Conservation (phyloP, 129 eudicot genomes). For the Smallanthus sonchifolius region DNA sequence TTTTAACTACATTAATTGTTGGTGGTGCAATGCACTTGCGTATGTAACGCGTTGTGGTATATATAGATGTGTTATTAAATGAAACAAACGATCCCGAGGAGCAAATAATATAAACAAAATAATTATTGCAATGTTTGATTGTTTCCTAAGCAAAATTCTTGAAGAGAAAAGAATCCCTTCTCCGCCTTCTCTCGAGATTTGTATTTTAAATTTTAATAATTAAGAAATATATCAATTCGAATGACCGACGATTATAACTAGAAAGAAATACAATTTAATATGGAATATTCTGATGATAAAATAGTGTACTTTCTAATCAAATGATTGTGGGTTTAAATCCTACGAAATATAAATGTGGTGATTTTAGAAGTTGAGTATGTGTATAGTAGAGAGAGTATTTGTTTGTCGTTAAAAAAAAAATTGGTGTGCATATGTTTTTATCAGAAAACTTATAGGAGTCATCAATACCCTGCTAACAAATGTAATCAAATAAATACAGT, state of each 20-base stretch:
- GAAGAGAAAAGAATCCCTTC: constrained; percentile 9
- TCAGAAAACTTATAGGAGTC: too few relatives aligned
- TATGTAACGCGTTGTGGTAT: constrained; percentile 21
- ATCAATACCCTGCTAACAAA: too few relatives aligned
- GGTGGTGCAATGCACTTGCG: constrained; percentile 21
- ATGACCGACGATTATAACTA: background rate
- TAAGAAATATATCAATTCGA: background rate
- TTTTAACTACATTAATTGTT: background rate
- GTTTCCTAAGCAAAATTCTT: constrained; percentile 30
- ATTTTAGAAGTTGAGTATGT: too few relatives aligned
- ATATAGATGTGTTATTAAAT: constrained; percentile 27
- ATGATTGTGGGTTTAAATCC: too few relatives aligned
- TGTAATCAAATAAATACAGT: too few relatives aligned
- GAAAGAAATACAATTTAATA: background rate
- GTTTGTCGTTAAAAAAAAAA: too few relatives aligned
- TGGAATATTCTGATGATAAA: too few relatives aligned
- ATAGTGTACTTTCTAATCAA: too few relatives aligned
- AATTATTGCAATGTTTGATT: constrained; percentile 34
- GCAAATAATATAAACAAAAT: constrained; percentile 24
- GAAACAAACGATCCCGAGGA: constrained; percentile 38
- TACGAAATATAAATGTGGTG: too few relatives aligned
- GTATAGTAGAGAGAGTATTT: too few relatives aligned
- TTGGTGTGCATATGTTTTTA: too few relatives aligned
- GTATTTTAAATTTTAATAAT: constrained; percentile 2
- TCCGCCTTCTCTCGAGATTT: constrained; percentile 37